Percentiles rank a stretch among this genome's conserved stretches.
These are phyloP conservation scores for Dipteronia dyeriana DNA, from an alignment of 345 rosid species.

Conservation along the genomic window DNA sequence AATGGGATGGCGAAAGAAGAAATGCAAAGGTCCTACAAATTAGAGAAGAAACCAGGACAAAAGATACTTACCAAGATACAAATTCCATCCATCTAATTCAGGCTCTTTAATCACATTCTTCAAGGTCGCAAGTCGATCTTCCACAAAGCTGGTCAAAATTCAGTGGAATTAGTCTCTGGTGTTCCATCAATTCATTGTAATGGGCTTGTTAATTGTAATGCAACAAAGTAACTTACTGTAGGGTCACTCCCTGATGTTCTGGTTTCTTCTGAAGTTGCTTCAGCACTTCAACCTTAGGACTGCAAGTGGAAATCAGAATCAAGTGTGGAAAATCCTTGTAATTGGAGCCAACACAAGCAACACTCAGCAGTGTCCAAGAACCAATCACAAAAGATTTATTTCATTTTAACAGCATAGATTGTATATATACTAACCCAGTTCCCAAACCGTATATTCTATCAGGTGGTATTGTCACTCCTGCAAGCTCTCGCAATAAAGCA, in stretches of 20 bases:
- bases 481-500: conserved; percentile 68
- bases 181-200: neutral
- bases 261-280: conserved; percentile 78
- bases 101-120: conserved; percentile 91
- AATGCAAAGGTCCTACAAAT: neutral
- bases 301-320: conserved; percentile 14
- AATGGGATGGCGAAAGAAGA: no score
- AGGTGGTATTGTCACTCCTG: conserved; percentile 69
- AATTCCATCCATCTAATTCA: conserved; percentile 78
- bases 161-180: neutral
- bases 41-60: neutral
- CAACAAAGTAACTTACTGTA: conserved; percentile 53
- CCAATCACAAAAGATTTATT: neutral
- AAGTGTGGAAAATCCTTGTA: neutral
- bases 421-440: conserved; percentile 62
- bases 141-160: conserved; percentile 67
- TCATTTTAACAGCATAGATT: neutral
- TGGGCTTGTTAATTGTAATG: neutral
- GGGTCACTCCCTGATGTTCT: conserved; percentile 68
- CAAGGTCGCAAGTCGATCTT: conserved; percentile 87
- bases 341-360: neutral
- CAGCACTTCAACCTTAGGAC: conserved; percentile 84
- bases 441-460: conserved; percentile 82
- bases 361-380: neutral
- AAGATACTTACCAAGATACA: conserved; percentile 64